These are phyloP conservation scores for Aphanomyces cochlioides DNA, from an alignment of 352 stramenopile genomes.

Conservation along the genomic window DNA sequence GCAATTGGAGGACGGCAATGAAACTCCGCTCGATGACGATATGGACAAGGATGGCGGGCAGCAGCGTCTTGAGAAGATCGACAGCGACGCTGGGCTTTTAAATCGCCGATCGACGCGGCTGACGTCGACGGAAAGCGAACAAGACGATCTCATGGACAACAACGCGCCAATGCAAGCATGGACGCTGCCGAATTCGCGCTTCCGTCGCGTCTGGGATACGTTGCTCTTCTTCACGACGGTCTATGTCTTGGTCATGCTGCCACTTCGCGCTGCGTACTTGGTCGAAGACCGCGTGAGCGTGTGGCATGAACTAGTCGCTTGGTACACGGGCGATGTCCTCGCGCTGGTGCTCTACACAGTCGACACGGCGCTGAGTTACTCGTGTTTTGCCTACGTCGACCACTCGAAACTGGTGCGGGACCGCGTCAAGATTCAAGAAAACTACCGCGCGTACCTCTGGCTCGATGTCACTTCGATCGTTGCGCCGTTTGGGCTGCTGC, in stretches of 20 bases:
- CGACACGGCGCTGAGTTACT: constrained; percentile 23
- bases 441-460: constrained; percentile 24
- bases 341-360: neutral
- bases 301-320: constrained; percentile 14
- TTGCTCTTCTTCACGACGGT: constrained; percentile 23
- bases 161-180: neutral
- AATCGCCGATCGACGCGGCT: neutral
- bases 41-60: neutral
- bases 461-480: constrained; percentile 21
- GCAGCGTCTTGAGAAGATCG: neutral
- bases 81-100: neutral
- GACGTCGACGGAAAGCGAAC: neutral
- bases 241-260: constrained; percentile 23
- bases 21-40: neutral
- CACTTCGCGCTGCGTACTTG: constrained; percentile 17
- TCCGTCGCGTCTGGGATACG: constrained; percentile 24
- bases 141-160: neutral
- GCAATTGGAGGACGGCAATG: neutral
- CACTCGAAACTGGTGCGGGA: constrained; percentile 24
- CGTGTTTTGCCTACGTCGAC: constrained; percentile 25
- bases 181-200: constrained; percentile 22
- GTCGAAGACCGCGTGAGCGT: constrained; percentile 8
- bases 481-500: neutral
- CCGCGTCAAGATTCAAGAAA: constrained; percentile 22
- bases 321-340: constrained; percentile 23